These are phyloP conservation scores for Penicillium ochrochloron DNA, from an alignment of 495 filamentous ascomycete species.

Conservation along the genomic window DNA sequence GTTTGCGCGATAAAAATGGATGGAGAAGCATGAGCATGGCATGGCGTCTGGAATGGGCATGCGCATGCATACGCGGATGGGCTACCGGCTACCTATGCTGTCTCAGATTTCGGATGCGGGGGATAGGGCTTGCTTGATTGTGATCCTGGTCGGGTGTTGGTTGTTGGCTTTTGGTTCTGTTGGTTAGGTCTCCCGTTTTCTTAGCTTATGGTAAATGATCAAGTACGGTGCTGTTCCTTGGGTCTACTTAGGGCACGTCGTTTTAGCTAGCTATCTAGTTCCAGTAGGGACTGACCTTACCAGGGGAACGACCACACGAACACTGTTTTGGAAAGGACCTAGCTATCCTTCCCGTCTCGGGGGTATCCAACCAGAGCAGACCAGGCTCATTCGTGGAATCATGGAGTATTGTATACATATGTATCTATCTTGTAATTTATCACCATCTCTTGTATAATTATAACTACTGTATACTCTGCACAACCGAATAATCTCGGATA, in stretches of 20 bases:
- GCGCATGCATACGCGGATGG: neutral
- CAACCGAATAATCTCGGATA: neutral
- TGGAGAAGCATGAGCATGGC: neutral
- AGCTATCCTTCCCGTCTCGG: neutral
- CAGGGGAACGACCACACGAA: neutral
- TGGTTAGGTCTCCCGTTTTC: neutral
- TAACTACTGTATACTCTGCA: neutral
- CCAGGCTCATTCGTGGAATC: neutral
- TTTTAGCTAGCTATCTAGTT: neutral
- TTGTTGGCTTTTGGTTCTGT: neutral
- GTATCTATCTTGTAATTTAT: neutral
- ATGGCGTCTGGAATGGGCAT: neutral
- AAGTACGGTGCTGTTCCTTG: neutral
- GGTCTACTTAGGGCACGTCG: neutral
- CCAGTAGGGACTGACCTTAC: neutral
- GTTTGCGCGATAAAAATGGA: slow-evolving; percentile 5
- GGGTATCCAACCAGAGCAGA: neutral
- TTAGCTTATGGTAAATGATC: neutral
- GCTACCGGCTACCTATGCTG: neutral
- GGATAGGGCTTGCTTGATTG: neutral
- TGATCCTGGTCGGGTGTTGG: neutral
- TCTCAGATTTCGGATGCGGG: slow-evolving; percentile 4
- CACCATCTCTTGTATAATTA: neutral
- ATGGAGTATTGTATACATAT: neutral
- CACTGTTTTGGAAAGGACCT: neutral